Evolutionary conservation across 352 stramenopile species (phyloP), one percentile per base, ranked within the genome.

Genomic region (Paralagenidium karlingii): DNA sequence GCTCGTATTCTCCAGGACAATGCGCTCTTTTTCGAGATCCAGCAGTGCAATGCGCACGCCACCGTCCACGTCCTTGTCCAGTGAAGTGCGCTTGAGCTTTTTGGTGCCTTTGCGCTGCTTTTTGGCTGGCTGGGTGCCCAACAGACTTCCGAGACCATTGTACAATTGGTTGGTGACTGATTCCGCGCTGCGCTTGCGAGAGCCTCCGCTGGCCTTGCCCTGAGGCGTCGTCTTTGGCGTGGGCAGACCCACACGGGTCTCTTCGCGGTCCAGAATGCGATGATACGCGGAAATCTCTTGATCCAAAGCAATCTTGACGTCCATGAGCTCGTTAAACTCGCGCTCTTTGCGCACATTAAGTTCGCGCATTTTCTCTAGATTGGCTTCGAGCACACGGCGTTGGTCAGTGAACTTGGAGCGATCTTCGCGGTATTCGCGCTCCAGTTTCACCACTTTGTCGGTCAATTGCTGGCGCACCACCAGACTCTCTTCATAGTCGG

Each of bases 301-400:
- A 34, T 79, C 67, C 16, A 85, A 58, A 1, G 61, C 68, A 37
- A 89, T 89, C 45, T 89, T 89, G 20, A 89, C 74, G 41, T 89
- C 76, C 76, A 89, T 89, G 32, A 89, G 62, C 43, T 89, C 76
- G 41, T 90, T 90, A 37, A 90, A 87, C 40, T 90, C 73, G 13
- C 56, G 54, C 27, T 87, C 74, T 55, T 86, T 86, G 3, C 63
- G 59, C 8, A 81, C 54, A 44, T 84, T 82, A 11, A 68, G 79
- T 24, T 64, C 55, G 12, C 76, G 69, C 39, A 81, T 71, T 21
- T 69, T 59, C 41, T 85, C 71, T 16, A 88, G 38, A 26, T 68
- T 84, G 36, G 52, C 47, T 40, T 88, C 75, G 43, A 84, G 84
- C 21, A 56, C 51, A 55, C 82, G 82, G 22, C 75, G 75, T 40